Base-by-base conservation (phyloP, 164 flowering plant species). In the Nelumbo lutea region DNA sequence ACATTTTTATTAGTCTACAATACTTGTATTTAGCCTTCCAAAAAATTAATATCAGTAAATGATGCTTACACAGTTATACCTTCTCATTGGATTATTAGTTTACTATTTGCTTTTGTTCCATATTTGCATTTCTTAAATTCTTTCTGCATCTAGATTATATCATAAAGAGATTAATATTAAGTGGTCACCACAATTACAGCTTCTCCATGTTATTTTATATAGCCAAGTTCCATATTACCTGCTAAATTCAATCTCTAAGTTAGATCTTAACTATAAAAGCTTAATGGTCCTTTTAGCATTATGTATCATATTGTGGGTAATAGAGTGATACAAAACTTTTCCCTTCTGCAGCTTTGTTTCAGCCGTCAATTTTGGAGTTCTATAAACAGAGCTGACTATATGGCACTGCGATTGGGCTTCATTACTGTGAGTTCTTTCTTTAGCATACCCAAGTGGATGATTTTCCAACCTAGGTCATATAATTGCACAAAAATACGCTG, bases 291-390 rank as follows among this genome's bases (percentile, higher is more conserved):
- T 60, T 60, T 57, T 14, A 44, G 57, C 64, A 40, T 65, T 41
- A 44, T 60, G 8, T 8, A 43, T 45, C 48, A 44, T 55, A 2
- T 53, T 13, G 40, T n/a, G 7, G 40, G 3, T 52, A 58, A 42
- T 67, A 14, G 47, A 48, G 42, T 44, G 46, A 40, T 67, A 45
- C 11, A 42, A 59, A 10, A 41, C 14, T 66, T 39, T 27, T 47
- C 5, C 39, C 5, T 10, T 72, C 3, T 79, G 79, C 92, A 93
- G 97, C 90, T 89, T 72, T 90, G 93, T 75, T 90, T 93, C 83
- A 78, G 80, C 69, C 90, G 92, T 44, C 98, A 90, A 70, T 87
- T 90, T 66, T 87, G 95, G 90, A 86, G 86, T 73, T 93, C 98
- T 39, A 85, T 93, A 67, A 82, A 73, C 65, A 82, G 79, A 79